Evolutionary conservation across 805 yeast genomes (phyloP), one percentile per base, ranked within the genome.

Genomic region (Saccharomyces cerevisiae): DNA sequence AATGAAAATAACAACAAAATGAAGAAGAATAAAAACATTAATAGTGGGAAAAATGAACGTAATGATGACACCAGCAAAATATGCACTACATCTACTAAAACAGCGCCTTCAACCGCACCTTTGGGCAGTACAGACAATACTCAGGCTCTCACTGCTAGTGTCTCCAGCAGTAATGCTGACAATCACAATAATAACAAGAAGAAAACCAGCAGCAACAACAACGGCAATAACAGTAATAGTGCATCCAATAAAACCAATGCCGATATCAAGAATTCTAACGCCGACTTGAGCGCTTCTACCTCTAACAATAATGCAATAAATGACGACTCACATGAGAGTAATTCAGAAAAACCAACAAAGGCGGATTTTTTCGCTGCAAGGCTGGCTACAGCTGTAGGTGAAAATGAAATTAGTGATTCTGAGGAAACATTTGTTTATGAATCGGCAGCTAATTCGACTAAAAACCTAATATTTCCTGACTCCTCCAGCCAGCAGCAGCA

Each of bases 351-450:
- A 22, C 65, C 70, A 3, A 83, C 96, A 6, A 80, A 90, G 64
- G 94, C 97, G 0, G 98, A 91, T 65, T 82, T 89, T 56, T 94
- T 94, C 70, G 98, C 97, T 9, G 97, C 98, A 0, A 87, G 86
- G 61, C 76, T 94, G 57, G 98, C 97, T 8, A 85, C 89, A 53
- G 98, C 98, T 0, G 95, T 92, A 3, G 96, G 87, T 58, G 96
- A 89, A 61, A 91, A 82, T 47, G 89, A 87, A 57, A 82, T 87
- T 46, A 84, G 91, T 32, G 97, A 91, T 67, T 83, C 90, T 27
- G 96, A 91, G 61, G 99, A 94, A 68, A 89, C 96, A 1, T 92
- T 94, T 76, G 97, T 92, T n/a, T 92, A 92, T 68, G 97, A 91
- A 63, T 66, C 70, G 14, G 67, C 71, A 4, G 69, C 71, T 6